Percentiles rank a stretch among this genome's conserved stretches.
These are phyloP conservation scores for Paraurostyla sp. DNA, from an alignment of 73 alveolate species.

Conservation along the genomic window DNA sequence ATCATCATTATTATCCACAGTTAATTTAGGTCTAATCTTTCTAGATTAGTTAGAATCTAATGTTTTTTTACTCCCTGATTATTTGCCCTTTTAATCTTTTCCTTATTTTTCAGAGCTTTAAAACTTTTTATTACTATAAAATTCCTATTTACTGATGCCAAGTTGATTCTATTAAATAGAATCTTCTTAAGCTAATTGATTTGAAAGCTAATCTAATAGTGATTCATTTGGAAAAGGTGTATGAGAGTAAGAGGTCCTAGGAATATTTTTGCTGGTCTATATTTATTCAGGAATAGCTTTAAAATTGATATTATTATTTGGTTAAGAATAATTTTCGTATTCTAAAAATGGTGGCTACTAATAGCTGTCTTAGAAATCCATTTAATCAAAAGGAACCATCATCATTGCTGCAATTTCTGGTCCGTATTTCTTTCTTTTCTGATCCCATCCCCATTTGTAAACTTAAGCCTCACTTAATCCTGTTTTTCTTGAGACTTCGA, in stretches of 20 bases:
- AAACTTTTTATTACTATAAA: neutral
- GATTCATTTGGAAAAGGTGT: conserved; percentile 42
- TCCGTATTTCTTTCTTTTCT: conserved; percentile 73
- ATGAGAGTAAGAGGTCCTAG: neutral
- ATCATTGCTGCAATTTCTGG: conserved; percentile 60
- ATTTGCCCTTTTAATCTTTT: neutral
- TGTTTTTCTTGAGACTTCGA: conserved; percentile 71
- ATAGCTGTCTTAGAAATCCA: conserved; percentile 15
- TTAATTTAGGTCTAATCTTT: neutral
- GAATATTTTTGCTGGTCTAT: neutral
- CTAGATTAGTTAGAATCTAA: neutral
- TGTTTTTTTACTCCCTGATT: neutral
- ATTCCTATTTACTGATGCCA: neutral
- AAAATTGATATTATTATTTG: neutral
- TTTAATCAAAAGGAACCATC: conserved; percentile 51
- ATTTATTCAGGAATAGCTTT: neutral
- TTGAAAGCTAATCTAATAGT: neutral
- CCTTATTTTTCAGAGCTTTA: neutral
- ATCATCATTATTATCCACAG: conserved; percentile 14
- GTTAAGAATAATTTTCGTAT: neutral
- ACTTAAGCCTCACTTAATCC: conserved; percentile 85
- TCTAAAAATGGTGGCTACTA: neutral
- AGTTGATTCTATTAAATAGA: neutral
- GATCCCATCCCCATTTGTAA: conserved; percentile 90
- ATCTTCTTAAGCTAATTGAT: conserved; percentile 30